These are phyloP conservation scores for Chiua sp. DNA, from an alignment of 1,284 basidiomycete genomes.

Conservation along the genomic window DNA sequence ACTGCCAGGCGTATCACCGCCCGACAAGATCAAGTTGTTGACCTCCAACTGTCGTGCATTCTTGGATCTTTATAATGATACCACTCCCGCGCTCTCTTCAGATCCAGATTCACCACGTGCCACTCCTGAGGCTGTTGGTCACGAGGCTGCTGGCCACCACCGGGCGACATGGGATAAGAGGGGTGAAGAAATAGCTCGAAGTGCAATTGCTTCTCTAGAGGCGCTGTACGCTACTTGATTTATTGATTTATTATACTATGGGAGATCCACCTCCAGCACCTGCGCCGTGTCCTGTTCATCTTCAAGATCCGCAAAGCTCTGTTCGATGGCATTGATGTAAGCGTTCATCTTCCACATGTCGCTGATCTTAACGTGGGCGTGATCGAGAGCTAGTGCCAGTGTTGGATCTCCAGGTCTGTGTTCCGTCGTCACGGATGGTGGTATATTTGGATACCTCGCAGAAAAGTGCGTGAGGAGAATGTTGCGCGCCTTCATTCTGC, in stretches of 20 bases:
- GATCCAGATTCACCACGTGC: slow-evolving; percentile 17
- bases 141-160: slow-evolving; percentile 13
- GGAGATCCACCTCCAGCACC: slow-evolving; percentile 22
- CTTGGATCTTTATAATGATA: slow-evolving; percentile 55
- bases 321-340: slow-evolving; percentile 76
- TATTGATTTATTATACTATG: slow-evolving; percentile 8
- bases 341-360: slow-evolving; percentile 83
- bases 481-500: slow-evolving; percentile 83
- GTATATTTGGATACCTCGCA: slow-evolving; percentile 90
- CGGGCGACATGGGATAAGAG: slow-evolving; percentile 38
- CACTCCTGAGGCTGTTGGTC: slow-evolving; percentile 3
- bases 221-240: slow-evolving; percentile 8
- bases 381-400: slow-evolving; percentile 84
- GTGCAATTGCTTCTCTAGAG: slow-evolving; percentile 58
- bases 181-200: slow-evolving; percentile 50
- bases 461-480: slow-evolving; percentile 95
- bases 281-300: slow-evolving; percentile 35
- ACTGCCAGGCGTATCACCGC: slow-evolving; percentile 43
- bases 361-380: slow-evolving; percentile 71
- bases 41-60: slow-evolving; percentile 62
- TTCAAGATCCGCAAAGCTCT: slow-evolving; percentile 63
- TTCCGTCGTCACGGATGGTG: slow-evolving; percentile 37
- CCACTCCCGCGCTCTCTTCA: not conserved
- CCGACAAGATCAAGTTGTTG: slow-evolving; percentile 50
- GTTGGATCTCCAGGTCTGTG: slow-evolving; percentile 43